A percentile compares a stretch with the other conserved stretches of the same genome.
Evolutionary conservation across 83 land plant species (phyloP).

Genomic region (Isoetes engelmannii): DNA sequence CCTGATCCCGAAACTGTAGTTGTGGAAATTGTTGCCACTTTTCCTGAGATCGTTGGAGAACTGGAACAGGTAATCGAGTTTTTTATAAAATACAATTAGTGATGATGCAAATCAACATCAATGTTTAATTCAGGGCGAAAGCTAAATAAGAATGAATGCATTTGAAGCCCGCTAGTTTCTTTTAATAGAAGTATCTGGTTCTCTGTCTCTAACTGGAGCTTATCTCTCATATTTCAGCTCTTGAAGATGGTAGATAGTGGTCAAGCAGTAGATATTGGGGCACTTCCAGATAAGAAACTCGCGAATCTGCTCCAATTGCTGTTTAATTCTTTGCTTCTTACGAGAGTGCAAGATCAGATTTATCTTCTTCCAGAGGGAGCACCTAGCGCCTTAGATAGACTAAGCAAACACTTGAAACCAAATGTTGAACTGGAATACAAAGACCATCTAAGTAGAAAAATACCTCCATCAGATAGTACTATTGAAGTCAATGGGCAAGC

Average conservation of each 20-base stretch:
- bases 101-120: background rate
- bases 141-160: background rate
- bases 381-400: constrained; percentile 42
- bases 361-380: constrained; percentile 52
- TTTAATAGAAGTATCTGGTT: background rate
- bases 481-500: background rate
- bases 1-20: constrained; percentile 17
- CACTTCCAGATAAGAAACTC: constrained; percentile 49
- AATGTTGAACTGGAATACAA: constrained; percentile 14
- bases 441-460: no score
- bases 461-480: constrained; percentile 9
- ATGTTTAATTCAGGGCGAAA: background rate
- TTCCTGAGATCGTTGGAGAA: constrained; percentile 25
- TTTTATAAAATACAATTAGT: background rate
- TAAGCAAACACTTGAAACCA: constrained; percentile 31
- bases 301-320: constrained; percentile 46
- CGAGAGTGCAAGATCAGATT: constrained; percentile 31
- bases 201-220: background rate
- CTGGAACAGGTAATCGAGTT: constrained; percentile 21
- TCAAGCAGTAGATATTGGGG: constrained; percentile 80
- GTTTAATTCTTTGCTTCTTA: constrained; percentile 48
- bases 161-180: no score
- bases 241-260: constrained; percentile 85
- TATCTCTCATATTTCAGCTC: constrained; percentile 43
- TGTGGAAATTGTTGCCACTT: constrained; percentile 11